A percentile compares a stretch with the other conserved stretches of the same genome.
phyloP scores from a whole-genome alignment of 1,284 basidiomycete species.

The Marasmius tenuissimus region DNA sequence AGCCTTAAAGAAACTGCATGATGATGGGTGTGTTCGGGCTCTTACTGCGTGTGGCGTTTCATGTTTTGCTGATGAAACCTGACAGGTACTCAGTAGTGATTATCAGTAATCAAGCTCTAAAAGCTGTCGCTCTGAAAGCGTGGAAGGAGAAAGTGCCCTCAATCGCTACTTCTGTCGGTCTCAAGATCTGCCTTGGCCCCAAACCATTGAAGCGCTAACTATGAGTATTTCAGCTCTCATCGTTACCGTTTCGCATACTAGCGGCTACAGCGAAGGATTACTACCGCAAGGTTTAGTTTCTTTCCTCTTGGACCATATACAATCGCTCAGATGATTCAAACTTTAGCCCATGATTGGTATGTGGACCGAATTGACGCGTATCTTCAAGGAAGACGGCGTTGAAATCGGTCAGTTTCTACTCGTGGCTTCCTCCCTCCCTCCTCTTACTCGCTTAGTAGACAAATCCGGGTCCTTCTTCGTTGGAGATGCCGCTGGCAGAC shows the following conservation, averaged over 20 bases:
- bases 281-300: constrained; percentile 60
- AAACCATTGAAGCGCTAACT: background rate
- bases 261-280: constrained; percentile 77
- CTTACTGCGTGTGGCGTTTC: background rate
- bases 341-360: constrained; percentile 77
- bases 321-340: background rate
- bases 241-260: constrained; percentile 78
- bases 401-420: constrained; percentile 56
- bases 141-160: constrained; percentile 9
- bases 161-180: constrained; percentile 2
- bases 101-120: constrained; percentile 78
- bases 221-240: constrained; percentile 50
- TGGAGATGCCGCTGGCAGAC: constrained; percentile 88
- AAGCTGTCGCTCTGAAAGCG: constrained; percentile 56
- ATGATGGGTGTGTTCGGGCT: constrained; percentile 54
- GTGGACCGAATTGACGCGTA: constrained; percentile 70
- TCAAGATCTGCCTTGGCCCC: background rate
- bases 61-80: background rate
- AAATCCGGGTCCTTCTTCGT: constrained; percentile 72
- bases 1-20: constrained; percentile 60
- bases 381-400: constrained; percentile 59
- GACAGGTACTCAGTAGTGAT: constrained; percentile 73
- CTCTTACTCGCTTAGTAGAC: constrained; percentile 45
- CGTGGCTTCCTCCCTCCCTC: background rate
- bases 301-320: background rate